phyloP scores from a whole-genome alignment of 2,329 filamentous ascomycete species.

The Exserohilum rostratum region DNA sequence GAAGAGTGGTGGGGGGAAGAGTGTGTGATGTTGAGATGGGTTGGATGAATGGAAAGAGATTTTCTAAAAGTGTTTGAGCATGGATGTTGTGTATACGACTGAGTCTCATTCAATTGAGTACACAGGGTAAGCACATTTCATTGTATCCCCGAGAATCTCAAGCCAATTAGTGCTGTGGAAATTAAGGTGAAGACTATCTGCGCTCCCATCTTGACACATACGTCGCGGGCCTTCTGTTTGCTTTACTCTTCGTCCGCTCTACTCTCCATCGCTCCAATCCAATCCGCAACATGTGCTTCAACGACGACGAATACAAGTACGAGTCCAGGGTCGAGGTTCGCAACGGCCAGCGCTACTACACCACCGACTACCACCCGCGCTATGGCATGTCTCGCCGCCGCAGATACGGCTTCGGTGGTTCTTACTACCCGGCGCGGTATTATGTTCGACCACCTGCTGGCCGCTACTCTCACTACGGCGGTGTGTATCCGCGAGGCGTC shows the following conservation, averaged over 20 bases:
- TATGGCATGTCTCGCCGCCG: constrained; percentile 27
- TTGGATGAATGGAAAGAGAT: too few species aligned
- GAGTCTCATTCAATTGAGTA: neutral
- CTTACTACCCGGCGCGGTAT: constrained; percentile 39
- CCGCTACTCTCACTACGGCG: constrained; percentile 13
- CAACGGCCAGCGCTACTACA: constrained; percentile 19
- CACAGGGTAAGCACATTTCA: neutral
- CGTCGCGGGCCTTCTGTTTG: constrained; percentile 6
- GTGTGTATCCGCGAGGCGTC: constrained; percentile 2
- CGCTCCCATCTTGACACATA: neutral
- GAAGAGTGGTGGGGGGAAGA: constrained; percentile 24
- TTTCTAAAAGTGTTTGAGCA: too few species aligned
- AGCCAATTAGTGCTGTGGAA: neutral
- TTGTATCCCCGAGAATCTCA: neutral
- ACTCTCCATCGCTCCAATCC: neutral
- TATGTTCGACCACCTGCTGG: constrained; percentile 25
- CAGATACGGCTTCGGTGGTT: constrained; percentile 25
- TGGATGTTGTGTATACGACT: neutral
- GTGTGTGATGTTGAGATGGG: neutral
- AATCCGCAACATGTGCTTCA: constrained; percentile 32
- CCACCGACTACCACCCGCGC: constrained; percentile 14
- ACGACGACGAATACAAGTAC: constrained; percentile 23
- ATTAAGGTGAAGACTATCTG: neutral
- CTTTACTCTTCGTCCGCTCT: neutral
- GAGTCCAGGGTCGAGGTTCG: constrained; percentile 19